Base-by-base conservation (phyloP, 163 green algal species). In the Scenedesmus sp. region DNA sequence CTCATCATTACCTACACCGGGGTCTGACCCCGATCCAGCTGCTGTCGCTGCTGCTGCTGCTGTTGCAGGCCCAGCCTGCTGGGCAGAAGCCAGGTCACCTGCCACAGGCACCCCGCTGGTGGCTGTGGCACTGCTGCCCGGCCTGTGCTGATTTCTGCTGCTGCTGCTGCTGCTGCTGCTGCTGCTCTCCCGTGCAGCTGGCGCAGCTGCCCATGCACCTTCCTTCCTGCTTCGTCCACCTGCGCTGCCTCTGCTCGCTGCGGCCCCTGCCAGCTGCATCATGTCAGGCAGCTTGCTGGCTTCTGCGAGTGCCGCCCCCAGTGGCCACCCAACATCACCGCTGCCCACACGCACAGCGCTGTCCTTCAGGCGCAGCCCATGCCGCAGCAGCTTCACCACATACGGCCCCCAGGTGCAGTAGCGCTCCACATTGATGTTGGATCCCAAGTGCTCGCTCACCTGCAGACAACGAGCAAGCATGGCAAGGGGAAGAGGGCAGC, bases 381-480 rank as follows among this genome's bases (percentile, higher is more conserved):
- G 55, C 1, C 84, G 82, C 81, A 94, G 92, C 70, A 94, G 90
- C 73, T 59, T 73, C 23, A 91, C 90, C 10, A 76, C 88, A 34
- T 93, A 94, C 3, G 90, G 90, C 2, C 87, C 92, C 92, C 92
- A 94, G 3, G 84, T 87, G 90, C 92, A 93, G 82, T 93, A 94
- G 15, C 92, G 82, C 87, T 94, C 92, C 64, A 85, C 83, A 55
- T 94, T 94, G 23, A 93, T 79, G 55, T 92, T 60, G 18, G 82
- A 5, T 15, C 89, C 92, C 8, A 87, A 26, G 26, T 90, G 64
- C 82, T 70, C 60, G 15, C 70, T 79, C 70, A 79, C 70, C 70
- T 79, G 70, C 70, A 79, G 23, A 46, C 34, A 46, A 76, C 64
- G 6, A 34, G 67, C 67, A 52, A 13, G 8, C 16, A 15, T 18